These are phyloP conservation scores for Plasmodium gallinaceum DNA, from an alignment of 169 alveolate genomes.

Conservation along the genomic window DNA sequence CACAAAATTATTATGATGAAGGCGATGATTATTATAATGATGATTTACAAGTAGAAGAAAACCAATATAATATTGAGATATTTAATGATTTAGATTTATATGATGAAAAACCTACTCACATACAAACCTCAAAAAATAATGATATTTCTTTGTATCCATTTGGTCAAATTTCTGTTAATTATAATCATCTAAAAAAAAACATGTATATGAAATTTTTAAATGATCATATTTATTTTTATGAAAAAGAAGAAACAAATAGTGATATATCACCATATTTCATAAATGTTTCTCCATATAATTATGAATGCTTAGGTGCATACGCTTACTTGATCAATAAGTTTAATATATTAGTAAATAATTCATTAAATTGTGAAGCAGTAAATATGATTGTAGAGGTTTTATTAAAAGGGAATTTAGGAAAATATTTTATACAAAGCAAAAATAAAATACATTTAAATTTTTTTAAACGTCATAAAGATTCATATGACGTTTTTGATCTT, in stretches of 20 bases:
- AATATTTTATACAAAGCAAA: slow-evolving; percentile 28
- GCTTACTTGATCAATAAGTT: slow-evolving; percentile 73
- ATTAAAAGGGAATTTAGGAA: slow-evolving; percentile 69
- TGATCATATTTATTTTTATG: slow-evolving; percentile 47
- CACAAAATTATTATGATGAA: neutral
- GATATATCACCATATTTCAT: slow-evolving; percentile 2
- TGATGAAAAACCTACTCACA: slow-evolving; percentile 1
- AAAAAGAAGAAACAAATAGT: slow-evolving; percentile 4
- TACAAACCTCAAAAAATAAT: slow-evolving; percentile 43
- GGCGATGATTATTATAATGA: neutral
- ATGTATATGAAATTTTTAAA: slow-evolving; percentile 51
- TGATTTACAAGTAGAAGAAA: slow-evolving; percentile 7
- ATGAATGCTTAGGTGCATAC: slow-evolving; percentile 74
- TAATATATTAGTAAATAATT: slow-evolving; percentile 57
- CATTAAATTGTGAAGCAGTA: slow-evolving; percentile 64
- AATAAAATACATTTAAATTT: slow-evolving; percentile 52
- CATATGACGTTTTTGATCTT: slow-evolving; percentile 48
- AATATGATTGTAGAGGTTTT: slow-evolving; percentile 64
- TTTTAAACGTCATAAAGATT: neutral
- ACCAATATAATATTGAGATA: slow-evolving; percentile 14
- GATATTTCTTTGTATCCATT: slow-evolving; percentile 29
- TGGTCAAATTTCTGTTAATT: slow-evolving; percentile 25
- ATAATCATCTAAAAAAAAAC: slow-evolving; percentile 4
- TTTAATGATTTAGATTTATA: neutral
- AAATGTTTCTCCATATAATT: slow-evolving; percentile 42